Percentiles rank a stretch among this genome's conserved stretches.
Conservation (phyloP, 164 flowering plant species). For the Piper betle region DNA sequence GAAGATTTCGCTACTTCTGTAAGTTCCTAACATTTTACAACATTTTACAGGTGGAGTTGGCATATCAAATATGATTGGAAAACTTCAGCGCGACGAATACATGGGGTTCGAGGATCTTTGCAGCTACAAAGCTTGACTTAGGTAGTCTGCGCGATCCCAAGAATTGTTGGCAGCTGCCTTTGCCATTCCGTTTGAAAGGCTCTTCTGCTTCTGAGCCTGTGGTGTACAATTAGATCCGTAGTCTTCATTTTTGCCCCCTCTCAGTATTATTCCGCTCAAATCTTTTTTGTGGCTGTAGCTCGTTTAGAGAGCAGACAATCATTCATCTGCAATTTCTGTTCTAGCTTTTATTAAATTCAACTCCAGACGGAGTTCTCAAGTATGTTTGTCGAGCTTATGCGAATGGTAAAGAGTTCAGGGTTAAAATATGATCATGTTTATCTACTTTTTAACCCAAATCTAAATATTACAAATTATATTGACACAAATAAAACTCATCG, state of each 20-base stretch:
- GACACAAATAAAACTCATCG: no score
- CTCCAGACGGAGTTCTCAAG: not conserved
- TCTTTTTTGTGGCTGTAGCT: not conserved
- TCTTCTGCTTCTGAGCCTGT: not conserved
- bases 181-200: not conserved
- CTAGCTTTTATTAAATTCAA: not conserved
- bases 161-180: not conserved
- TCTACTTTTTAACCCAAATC: no score
- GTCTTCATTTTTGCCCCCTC: not conserved
- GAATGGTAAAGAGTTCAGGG: not conserved
- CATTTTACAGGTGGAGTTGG: slow-evolving; percentile 27
- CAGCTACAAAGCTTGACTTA: slow-evolving; percentile 6
- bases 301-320: not conserved
- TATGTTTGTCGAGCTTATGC: no score
- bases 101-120: slow-evolving; percentile 95
- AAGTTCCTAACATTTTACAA: not conserved
- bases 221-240: not conserved
- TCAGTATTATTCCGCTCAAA: not conserved
- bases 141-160: not conserved
- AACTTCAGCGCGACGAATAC: slow-evolving; percentile 52
- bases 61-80: slow-evolving; percentile 59
- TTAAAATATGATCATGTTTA: not conserved
- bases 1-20: not conserved
- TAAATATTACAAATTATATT: no score
- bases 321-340: not conserved